phyloP scores from a whole-genome alignment of 345 rosid species.

The Microthlaspi erraticum region DNA sequence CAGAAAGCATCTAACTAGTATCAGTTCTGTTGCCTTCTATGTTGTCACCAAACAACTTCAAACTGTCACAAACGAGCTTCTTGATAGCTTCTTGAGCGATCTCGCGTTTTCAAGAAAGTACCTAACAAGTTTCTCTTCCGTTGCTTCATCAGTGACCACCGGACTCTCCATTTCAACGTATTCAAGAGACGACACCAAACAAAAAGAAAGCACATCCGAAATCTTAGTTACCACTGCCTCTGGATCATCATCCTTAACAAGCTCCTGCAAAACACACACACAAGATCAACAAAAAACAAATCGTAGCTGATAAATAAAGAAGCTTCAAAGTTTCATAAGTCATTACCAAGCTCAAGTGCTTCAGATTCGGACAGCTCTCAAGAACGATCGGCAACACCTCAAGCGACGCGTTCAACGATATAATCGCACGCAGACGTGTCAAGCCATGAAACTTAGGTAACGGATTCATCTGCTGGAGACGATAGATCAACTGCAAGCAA shows the following conservation, averaged over 20 bases:
- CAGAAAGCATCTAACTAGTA: too few species aligned
- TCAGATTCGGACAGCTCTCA: conserved; percentile 10
- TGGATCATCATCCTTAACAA: neutral
- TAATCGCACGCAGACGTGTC: neutral
- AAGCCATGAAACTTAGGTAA: neutral
- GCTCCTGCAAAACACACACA: neutral
- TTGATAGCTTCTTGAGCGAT: conserved; percentile 12
- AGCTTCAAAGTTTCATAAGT: neutral
- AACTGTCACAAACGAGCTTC: neutral
- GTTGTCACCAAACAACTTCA: neutral
- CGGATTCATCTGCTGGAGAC: neutral
- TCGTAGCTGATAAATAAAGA: neutral
- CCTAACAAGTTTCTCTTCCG: neutral
- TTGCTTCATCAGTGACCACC: neutral
- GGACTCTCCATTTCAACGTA: conserved; percentile 2
- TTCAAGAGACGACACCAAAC: conserved; percentile 5
- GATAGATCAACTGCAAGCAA: neutral
- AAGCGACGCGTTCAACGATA: neutral
- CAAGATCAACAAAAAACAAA: neutral
- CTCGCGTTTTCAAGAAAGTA: conserved; percentile 9
- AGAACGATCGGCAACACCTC: neutral
- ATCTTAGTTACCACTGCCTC: neutral
- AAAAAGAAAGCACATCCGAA: neutral
- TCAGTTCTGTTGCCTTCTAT: too few species aligned
- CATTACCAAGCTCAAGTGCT: conserved; percentile 10